Base-by-base conservation (phyloP, 768 basidiomycete species). In the Asterophora parasitica region DNA sequence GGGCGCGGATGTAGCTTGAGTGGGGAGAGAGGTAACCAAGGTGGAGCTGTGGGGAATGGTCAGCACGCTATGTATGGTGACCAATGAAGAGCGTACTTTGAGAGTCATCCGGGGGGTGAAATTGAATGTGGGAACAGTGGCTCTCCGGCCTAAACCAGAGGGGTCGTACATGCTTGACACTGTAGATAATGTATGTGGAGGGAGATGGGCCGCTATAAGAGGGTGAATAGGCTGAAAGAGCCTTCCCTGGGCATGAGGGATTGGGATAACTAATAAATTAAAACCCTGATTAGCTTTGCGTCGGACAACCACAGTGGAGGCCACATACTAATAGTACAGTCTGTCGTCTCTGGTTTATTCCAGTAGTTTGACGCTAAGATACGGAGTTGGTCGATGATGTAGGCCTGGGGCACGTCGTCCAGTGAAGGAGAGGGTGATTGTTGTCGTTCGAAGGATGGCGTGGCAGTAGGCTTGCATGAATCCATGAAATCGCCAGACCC, bases 21-120 rank as follows among this genome's bases (percentile, higher is more conserved):
- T 92, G 88, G 13, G 87, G 82, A n/a, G 81, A 79, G 36, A 95
- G 77, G 59, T 85, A 90, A 61, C 88, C 87, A 53, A 79, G 73
- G 58, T 95, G 92, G 20, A 92, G 68, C 88, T 91, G 56, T 19
- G 19, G 40, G 34, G 26, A 20, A 45, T 55, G 42, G 55, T 48
- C 16, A 56, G 39, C 39, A 38, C 38, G 17, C 36, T 15, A 30
- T 12, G 15, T 30, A 41, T 17, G 38, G 19, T 15, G 13, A 20
- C 17, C 23, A 27, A 13, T 23, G 6, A 12, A 33, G n/a, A n/a
- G 63, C 77, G 13, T 48, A 88, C 88, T 61, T 78, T 79, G 55
- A 89, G 67, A 34, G 79, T 75, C 58, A 87, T 73, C 28, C 77
- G 80, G 12, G 78, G 76, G 15, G 73, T 64, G n/a, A 69, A 61